These are phyloP conservation scores for Kazachstania psychrophila DNA, from an alignment of 805 yeast genomes.

Conservation along the genomic window DNA sequence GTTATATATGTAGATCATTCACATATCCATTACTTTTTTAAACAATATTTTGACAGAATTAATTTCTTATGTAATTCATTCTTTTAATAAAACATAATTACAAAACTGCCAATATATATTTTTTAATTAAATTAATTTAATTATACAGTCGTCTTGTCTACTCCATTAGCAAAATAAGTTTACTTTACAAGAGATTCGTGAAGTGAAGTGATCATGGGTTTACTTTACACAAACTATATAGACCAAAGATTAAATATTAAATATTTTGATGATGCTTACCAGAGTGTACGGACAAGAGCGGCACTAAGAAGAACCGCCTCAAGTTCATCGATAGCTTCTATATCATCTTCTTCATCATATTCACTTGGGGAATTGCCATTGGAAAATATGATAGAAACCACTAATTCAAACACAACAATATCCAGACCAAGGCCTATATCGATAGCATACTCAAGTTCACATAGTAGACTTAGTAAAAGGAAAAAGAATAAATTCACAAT, in stretches of 20 bases:
- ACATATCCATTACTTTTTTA: too few species aligned
- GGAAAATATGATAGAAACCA: not conserved
- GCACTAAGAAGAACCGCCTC: not conserved
- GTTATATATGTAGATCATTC: too few species aligned
- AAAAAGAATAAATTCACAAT: conserved; percentile 15
- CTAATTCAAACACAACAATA: not conserved
- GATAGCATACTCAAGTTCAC: not conserved
- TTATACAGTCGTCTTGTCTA: too few species aligned
- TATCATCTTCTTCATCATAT: not conserved
- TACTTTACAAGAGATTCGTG: too few species aligned
- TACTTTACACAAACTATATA: conserved; percentile 1
- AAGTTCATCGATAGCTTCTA: not conserved
- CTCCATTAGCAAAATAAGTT: too few species aligned
- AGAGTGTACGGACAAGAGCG: not conserved
- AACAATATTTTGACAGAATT: too few species aligned
- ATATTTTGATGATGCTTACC: too few species aligned
- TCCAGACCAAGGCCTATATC: not conserved
- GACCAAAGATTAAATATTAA: not conserved
- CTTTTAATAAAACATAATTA: too few species aligned
- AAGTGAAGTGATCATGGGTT: too few species aligned
- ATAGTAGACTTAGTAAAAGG: not conserved
- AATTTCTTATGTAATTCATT: too few species aligned
- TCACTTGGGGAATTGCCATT: not conserved
- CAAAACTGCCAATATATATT: too few species aligned
- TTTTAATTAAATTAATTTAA: too few species aligned